A percentile compares a stretch with the other conserved stretches of the same genome.
These are phyloP conservation scores for Bocquillonia castaneifolia DNA, from an alignment of 441 rosid genomes.

Conservation along the genomic window DNA sequence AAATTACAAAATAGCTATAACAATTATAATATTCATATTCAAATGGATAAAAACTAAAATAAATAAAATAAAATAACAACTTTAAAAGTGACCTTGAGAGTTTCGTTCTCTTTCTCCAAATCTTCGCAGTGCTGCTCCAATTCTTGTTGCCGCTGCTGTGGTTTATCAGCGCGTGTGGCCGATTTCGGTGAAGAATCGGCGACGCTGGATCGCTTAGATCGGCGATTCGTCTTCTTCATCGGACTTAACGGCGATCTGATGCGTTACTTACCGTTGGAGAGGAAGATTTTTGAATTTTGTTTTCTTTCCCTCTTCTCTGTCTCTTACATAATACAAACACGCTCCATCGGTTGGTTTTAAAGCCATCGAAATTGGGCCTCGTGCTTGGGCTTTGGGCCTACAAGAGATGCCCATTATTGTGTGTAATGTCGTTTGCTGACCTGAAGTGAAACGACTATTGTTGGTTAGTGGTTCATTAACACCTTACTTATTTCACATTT, in stretches of 20 bases:
- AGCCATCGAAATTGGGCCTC: too few relatives aligned
- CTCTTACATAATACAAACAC: too few relatives aligned
- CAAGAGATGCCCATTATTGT: too few relatives aligned
- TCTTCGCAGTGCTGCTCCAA: conserved; percentile 37
- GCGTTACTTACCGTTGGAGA: not conserved
- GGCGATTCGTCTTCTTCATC: conserved; percentile 61
- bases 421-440: too few relatives aligned
- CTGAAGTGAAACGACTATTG: too few relatives aligned
- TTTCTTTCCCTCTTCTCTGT: conserved; percentile 13
- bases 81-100: conserved; percentile 46
- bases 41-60: not conserved
- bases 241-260: not conserved
- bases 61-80: not conserved
- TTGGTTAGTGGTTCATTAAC: too few relatives aligned
- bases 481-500: too few relatives aligned
- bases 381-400: too few relatives aligned
- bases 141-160: conserved; percentile 7
- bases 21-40: conserved; percentile 14
- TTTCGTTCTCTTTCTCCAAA: conserved; percentile 51
- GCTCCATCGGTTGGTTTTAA: not conserved
- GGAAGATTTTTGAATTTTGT: not conserved
- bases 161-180: conserved; percentile 17
- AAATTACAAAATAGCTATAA: conserved; percentile 1
- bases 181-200: conserved; percentile 29
- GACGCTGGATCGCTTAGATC: conserved; percentile 37